Base-by-base conservation (phyloP, 805 yeast species). In the Myxozyma neotropica region DNA sequence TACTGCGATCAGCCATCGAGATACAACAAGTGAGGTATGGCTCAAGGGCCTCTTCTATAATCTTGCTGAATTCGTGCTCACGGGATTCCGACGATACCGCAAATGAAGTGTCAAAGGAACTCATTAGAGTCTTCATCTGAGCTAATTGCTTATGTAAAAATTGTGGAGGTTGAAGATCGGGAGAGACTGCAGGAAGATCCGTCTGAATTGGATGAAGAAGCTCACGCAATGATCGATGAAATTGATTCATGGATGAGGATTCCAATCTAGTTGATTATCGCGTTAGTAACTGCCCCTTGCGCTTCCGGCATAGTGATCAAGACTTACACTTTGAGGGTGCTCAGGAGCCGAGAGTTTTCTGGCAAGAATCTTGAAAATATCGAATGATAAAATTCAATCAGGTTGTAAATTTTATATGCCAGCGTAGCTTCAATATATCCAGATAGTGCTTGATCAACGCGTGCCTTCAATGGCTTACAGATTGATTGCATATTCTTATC, bases 111-210 rank as follows among this genome's bases (percentile, higher is more conserved):
- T 76, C 78, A 52, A 74, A 74, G 36, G 74, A 71, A 27, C 83
- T 84, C 61, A 87, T 79, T 1, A 89, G 72, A 0, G 83, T 83
- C 57, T 86, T 76, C 29, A 87, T 75, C 15, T 83, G 86, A 0
- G 82, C 75, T 49, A 87, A 79, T 65, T 86, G 84, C n/a, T 83
- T 86, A 50, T 81, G 76, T 23, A 88, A 74, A 91, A 95, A 92
- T 60, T 88, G 95, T 0, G 97, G 96, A 3, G 96, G 85, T 61
- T 86, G 82, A 23, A 88, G 75, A 61, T 89, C 89, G 29, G 79
- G 80, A 53, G 46, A 70, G 71, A 17, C 79, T 61, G 39, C 72
- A 71, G 57, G 76, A 68, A 68, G 73, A 15, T 68, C 74, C 69
- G 73, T 63, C 17, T 75, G 74, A 23, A 71, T 63, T n/a, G 50